Evolutionary conservation across 2,329 filamentous ascomycete species (phyloP), one percentile per base, ranked within the genome.

Genomic region (Aspergillus quadricinctus): DNA sequence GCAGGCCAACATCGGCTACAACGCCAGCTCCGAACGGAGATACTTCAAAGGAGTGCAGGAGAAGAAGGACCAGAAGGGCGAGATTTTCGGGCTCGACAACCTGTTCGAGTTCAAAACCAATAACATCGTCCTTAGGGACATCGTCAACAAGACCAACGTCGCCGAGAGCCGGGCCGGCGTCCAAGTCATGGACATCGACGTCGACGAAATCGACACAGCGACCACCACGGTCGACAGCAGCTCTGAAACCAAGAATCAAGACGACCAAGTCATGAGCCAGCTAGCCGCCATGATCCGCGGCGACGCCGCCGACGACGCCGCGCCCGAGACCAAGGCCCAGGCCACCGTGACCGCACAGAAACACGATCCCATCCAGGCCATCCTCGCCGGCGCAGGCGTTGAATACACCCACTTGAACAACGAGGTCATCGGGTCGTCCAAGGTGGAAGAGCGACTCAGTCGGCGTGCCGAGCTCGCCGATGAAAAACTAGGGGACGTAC

Each of bases 71-170:
- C 86, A 92, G 61, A 93, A 93, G 64, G 94, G 94, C 17, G 94
- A 99, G 72, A 90, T 99, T 23, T 99, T 99, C 64, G 94, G 94
- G 0, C 80, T 97, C 1, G 76, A 82, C 23, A 99, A 99, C 63
- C 81, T 99, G 11, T 91, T 99, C 65, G 85, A 85, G 0, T 97
- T 90, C 60, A 86, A 91, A 61, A 84, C 85, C 49, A 84, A 92
- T 62, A 89, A 89, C 57, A 83, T 95, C 11, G 81, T 97, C 14
- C 81, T 97, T 4, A 84, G 90, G n/a, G 91, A 97, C 55, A 97
- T 99, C 64, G 91, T 99, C 65, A 96, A 97, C 78, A 96, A 97
- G 74, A 97, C 94, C 28, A 99, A 99, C 67, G 87, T 99, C 52
- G 94, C 94, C 3, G 94, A 99, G 76, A 90, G 90, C 45, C 90